Conservation (phyloP, 139 green algal genomes). For the Chlamydomonas eustigma region DNA sequence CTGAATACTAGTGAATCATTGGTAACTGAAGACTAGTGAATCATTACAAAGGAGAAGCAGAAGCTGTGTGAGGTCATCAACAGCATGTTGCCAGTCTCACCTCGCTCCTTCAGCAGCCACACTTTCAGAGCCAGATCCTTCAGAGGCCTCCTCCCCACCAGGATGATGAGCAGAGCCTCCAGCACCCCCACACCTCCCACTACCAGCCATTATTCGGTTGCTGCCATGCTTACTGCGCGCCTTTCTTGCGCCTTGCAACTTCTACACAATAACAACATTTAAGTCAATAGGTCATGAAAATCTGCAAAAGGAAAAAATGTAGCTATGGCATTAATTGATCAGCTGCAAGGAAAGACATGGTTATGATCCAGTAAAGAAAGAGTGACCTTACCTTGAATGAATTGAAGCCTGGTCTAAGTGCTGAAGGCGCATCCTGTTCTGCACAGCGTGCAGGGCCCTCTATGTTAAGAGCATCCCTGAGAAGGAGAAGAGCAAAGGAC, state of each 20-base stretch:
- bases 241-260: neutral
- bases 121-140: neutral
- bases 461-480: neutral
- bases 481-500: neutral
- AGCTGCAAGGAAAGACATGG: neutral
- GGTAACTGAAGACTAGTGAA: too few relatives aligned
- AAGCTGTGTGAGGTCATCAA: too few relatives aligned
- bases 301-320: slow-evolving; percentile 4
- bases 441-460: neutral
- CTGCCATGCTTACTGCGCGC: neutral
- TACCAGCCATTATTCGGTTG: neutral
- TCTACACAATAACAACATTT: neutral
- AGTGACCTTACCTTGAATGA: neutral
- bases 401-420: neutral
- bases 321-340: too few relatives aligned
- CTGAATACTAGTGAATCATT: too few relatives aligned
- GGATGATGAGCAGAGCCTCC: too few relatives aligned
- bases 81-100: too few relatives aligned
- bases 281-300: too few relatives aligned
- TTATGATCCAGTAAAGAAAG: neutral
- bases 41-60: too few relatives aligned
- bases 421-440: neutral
- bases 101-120: neutral
- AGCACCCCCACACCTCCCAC: neutral
- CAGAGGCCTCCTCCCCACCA: too few relatives aligned